These are phyloP conservation scores for Chaetomium olivaceum DNA, from an alignment of 2,329 filamentous ascomycete species.

Conservation along the genomic window DNA sequence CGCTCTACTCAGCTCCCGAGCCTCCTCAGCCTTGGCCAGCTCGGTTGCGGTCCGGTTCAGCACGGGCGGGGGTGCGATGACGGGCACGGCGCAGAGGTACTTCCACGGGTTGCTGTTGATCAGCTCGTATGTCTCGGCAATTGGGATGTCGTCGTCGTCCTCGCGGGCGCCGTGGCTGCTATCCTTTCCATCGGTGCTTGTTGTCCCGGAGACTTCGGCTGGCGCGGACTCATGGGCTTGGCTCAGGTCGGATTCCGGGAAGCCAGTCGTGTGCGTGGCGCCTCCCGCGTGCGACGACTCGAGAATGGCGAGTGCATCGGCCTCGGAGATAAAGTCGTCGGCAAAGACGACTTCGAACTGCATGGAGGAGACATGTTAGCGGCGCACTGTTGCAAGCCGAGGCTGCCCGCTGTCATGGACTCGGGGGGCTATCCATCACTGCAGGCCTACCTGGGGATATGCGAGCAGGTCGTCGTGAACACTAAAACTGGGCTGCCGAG, in stretches of 20 bases:
- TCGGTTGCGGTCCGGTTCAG: slow-evolving; percentile 68
- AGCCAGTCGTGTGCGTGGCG: slow-evolving; percentile 44
- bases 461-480: slow-evolving; percentile 86
- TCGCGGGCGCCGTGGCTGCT: slow-evolving; percentile 30
- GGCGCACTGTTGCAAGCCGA: neutral
- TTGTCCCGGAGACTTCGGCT: slow-evolving; percentile 32
- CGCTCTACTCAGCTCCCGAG: slow-evolving; percentile 76
- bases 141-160: slow-evolving; percentile 41
- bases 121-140: slow-evolving; percentile 64
- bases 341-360: slow-evolving; percentile 82
- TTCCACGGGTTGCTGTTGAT: slow-evolving; percentile 69
- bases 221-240: slow-evolving; percentile 40
- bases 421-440: neutral
- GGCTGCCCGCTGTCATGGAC: too few species aligned
- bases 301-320: slow-evolving; percentile 66
- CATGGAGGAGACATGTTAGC: slow-evolving; percentile 2
- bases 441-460: slow-evolving; percentile 69
- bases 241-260: slow-evolving; percentile 45
- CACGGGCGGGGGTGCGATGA: slow-evolving; percentile 58
- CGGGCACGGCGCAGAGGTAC: slow-evolving; percentile 84
- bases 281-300: slow-evolving; percentile 40
- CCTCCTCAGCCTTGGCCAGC: slow-evolving; percentile 70
- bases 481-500: slow-evolving; percentile 66
- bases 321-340: slow-evolving; percentile 69
- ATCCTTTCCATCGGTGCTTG: slow-evolving; percentile 28